These are phyloP conservation scores for Trichomonascaceae sp. DNA, from an alignment of 1,139 yeast species.

Conservation along the genomic window DNA sequence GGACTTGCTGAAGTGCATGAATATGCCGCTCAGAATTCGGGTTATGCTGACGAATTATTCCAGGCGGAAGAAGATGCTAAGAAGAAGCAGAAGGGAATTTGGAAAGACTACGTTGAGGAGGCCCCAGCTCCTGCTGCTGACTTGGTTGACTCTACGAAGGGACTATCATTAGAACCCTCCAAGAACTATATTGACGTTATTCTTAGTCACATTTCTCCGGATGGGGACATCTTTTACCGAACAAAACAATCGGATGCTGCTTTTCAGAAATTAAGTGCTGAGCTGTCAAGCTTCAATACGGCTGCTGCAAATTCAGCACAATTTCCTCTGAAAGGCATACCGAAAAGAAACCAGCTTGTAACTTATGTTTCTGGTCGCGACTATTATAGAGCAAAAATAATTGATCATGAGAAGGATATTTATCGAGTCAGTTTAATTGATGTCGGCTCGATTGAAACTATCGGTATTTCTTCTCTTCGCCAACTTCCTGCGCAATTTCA, in stretches of 20 bases:
- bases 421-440: constrained; percentile 55
- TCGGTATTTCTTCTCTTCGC: constrained; percentile 44
- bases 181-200: constrained; percentile 56
- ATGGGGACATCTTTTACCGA: constrained; percentile 55
- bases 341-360: constrained; percentile 55
- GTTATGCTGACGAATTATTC: constrained; percentile 46
- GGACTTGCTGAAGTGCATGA: constrained; percentile 67
- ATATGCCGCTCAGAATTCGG: constrained; percentile 55
- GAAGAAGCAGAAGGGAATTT: constrained; percentile 50
- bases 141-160: constrained; percentile 6
- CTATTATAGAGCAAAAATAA: constrained; percentile 56
- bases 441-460: constrained; percentile 54
- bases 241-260: constrained; percentile 22
- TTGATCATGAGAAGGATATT: constrained; percentile 43
- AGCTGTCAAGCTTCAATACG: constrained; percentile 33
- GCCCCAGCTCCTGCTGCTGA: constrained; percentile 22
- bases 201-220: constrained; percentile 47
- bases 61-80: constrained; percentile 64
- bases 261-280: constrained; percentile 27
- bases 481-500: constrained; percentile 50
- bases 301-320: constrained; percentile 38
- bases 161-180: constrained; percentile 7
- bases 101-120: constrained; percentile 49
- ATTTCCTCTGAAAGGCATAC: constrained; percentile 30
- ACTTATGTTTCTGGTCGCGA: constrained; percentile 49